Evolutionary conservation across 768 basidiomycete species (phyloP).

Genomic region (Leccinum broughii): DNA sequence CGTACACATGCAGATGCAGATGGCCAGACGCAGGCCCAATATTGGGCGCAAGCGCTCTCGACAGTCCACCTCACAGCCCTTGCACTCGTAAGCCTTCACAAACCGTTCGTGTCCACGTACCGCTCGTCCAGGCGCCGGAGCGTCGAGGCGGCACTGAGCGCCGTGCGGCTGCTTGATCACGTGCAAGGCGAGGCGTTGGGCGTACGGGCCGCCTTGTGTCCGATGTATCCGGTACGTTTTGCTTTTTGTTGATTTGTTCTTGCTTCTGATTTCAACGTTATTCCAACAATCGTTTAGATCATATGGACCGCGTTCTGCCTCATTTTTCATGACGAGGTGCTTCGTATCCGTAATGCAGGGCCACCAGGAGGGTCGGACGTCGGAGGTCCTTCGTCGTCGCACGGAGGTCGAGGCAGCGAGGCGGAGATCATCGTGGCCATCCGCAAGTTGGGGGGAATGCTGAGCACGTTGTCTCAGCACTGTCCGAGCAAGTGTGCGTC

Average conservation of each 20-base stretch:
- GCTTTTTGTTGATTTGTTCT: background rate
- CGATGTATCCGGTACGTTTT: conserved; percentile 20
- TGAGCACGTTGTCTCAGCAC: conserved; percentile 12
- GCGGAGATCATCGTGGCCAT: conserved; percentile 16
- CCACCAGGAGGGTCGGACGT: background rate
- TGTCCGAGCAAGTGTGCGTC: conserved; percentile 24
- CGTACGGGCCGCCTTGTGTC: conserved; percentile 8
- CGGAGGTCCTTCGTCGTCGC: background rate
- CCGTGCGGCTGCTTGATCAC: conserved; percentile 18
- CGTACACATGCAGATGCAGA: background rate
- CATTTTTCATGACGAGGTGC: conserved; percentile 22
- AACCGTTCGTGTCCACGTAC: conserved; percentile 18
- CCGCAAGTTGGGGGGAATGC: conserved; percentile 12
- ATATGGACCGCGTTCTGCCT: conserved; percentile 27
- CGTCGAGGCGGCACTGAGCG: conserved; percentile 15
- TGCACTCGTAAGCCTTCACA: conserved; percentile 27
- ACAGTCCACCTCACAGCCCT: conserved; percentile 25
- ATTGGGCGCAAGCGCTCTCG: conserved; percentile 10
- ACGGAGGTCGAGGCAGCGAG: conserved; percentile 8
- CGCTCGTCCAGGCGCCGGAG: conserved; percentile 16
- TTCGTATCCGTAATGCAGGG: conserved; percentile 16
- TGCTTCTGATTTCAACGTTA: background rate
- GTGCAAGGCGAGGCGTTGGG: conserved; percentile 7
- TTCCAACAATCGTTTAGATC: conserved; percentile 10
- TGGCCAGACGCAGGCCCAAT: background rate